Evolutionary conservation across 1,284 basidiomycete species (phyloP).

Genomic region (Bondarzewia mesenterica): DNA sequence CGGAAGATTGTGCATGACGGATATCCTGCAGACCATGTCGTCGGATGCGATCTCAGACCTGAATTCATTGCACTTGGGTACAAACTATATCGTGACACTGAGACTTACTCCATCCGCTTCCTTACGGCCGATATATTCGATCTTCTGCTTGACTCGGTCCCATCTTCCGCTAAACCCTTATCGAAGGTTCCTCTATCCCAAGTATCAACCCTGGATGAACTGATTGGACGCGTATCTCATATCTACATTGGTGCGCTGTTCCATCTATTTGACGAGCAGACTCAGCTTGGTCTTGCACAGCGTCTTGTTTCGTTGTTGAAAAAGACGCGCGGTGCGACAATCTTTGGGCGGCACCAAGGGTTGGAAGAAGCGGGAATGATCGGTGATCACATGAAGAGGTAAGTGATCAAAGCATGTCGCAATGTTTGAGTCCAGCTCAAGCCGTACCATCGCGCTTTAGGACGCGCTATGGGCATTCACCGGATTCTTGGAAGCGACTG

Average conservation of each 20-base stretch:
- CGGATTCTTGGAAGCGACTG: conserved; percentile 11
- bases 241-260: conserved; percentile 17
- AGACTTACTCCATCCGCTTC: conserved; percentile 15
- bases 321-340: conserved; percentile 2
- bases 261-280: conserved; percentile 18
- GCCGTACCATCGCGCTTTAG: conserved; percentile 1
- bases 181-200: neutral
- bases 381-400: conserved; percentile 11
- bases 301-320: conserved; percentile 14
- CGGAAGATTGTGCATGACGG: conserved; percentile 17
- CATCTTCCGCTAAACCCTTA: neutral
- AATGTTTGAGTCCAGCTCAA: neutral
- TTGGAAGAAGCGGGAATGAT: conserved; percentile 9
- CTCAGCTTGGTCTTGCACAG: conserved; percentile 16
- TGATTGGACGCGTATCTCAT: conserved; percentile 13
- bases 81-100: conserved; percentile 15
- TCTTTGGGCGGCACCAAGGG: conserved; percentile 16
- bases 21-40: conserved; percentile 13
- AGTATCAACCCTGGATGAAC: conserved; percentile 10
- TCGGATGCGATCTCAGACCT: conserved; percentile 17
- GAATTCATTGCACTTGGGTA: conserved; percentile 18
- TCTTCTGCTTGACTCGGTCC: neutral
- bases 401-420: neutral
- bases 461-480: conserved; percentile 14
- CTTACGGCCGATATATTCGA: conserved; percentile 18